Evolutionary conservation across 345 rosid genomes (phyloP).

Genomic region (Eucalyptus sideroxylon): DNA sequence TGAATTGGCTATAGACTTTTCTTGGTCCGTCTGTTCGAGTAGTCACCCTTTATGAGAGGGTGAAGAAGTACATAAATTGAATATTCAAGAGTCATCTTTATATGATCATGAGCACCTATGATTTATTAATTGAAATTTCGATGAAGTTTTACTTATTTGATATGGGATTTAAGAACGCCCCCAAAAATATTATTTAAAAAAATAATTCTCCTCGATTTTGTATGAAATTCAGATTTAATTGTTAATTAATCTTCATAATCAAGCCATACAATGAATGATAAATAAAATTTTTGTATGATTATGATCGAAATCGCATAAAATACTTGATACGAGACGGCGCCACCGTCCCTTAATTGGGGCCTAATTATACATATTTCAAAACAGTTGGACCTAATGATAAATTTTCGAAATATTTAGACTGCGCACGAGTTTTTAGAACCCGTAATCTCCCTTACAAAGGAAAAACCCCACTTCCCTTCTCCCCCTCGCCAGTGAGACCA

Average conservation of each 20-base stretch:
- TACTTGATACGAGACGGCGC: too few species aligned
- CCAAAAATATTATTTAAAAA: not conserved
- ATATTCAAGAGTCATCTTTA: not conserved
- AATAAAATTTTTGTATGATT: not conserved
- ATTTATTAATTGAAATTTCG: not conserved
- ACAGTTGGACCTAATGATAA: not conserved
- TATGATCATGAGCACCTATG: not conserved
- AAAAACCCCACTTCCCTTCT: not conserved
- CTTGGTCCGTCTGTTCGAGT: accelerated
- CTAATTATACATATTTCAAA: not conserved
- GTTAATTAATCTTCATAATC: not conserved
- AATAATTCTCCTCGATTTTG: not conserved
- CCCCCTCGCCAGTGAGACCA: not conserved
- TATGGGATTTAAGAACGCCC: accelerated
- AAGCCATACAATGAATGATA: not conserved
- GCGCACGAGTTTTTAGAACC: not conserved
- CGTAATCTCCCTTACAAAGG: not conserved
- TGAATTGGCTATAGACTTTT: too few species aligned
- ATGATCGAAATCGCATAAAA: not conserved
- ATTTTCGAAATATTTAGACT: not conserved
- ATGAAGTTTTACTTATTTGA: not conserved
- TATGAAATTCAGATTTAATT: not conserved
- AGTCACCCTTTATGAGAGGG: accelerated
- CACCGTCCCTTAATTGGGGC: not conserved
- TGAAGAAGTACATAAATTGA: not conserved